Evolutionary conservation across 495 filamentous ascomycete genomes (phyloP).

Genomic region (Aspergillus avenaceus): DNA sequence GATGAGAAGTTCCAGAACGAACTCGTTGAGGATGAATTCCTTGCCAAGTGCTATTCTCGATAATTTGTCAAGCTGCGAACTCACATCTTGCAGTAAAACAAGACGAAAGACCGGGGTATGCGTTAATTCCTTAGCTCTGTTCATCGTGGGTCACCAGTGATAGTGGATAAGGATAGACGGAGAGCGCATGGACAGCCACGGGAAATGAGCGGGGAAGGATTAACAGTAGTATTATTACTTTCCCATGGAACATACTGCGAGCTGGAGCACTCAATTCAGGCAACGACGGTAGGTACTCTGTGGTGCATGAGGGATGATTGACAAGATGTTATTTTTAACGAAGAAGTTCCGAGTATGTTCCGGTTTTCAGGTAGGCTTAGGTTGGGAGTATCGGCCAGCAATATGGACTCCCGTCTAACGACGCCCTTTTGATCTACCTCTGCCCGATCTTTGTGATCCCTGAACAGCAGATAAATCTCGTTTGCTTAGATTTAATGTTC

Average conservation of each 20-base stretch:
- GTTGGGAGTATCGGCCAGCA: neutral
- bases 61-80: neutral
- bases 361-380: neutral
- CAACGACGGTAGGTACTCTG: neutral
- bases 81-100: neutral
- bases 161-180: neutral
- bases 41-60: neutral
- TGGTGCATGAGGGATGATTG: neutral
- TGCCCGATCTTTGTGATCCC: slow-evolving; percentile 38
- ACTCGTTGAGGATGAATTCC: slow-evolving; percentile 5
- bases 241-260: neutral
- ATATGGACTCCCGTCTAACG: slow-evolving; percentile 5
- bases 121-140: neutral
- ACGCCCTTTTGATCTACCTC: slow-evolving; percentile 26
- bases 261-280: neutral
- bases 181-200: neutral
- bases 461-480: slow-evolving; percentile 67
- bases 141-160: neutral
- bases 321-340: neutral
- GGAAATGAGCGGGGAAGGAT: neutral
- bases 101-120: neutral
- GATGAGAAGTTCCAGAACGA: slow-evolving; percentile 7
- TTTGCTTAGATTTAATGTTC: slow-evolving; percentile 73
- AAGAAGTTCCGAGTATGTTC: neutral
- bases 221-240: neutral